Base-by-base conservation (phyloP, 345 rosid genomes). In the Mallotus nudiflorus region DNA sequence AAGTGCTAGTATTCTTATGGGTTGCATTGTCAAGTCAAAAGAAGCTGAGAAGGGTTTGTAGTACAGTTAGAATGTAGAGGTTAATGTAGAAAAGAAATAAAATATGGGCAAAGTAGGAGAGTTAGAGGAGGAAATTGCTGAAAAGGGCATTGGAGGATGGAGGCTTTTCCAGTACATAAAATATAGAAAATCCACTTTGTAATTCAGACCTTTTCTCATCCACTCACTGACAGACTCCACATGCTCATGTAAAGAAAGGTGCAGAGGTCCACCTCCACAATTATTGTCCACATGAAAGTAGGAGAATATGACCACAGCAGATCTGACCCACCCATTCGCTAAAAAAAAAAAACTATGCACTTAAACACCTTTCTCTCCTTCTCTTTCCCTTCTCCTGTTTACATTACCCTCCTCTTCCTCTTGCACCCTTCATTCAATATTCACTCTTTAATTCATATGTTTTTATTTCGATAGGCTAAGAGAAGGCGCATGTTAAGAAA, bases 251-350 rank as follows among this genome's bases (percentile, higher is more conserved):
- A 75, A 52, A 67, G 76, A 80, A 76, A 78, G 72, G 84, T 85
- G 65, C 87, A 75, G 78, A 79, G 73, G 73, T 22, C 57, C 67
- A 68, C 79, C 77, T 83, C 89, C 85, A 72, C 86, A 86, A 81
- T 86, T 87, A 82, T 85, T 84, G 86, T 84, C 91, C 96, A 78
- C 88, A 85, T 81, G 87, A 80, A 78, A 77, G 64, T 75, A 81
- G 70, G 54, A 77, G 75, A 68, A 57, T 64, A 62, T 69, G 56
- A 75, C 73, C 74, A 48, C 15, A 20, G 53, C 81, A 78, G 75
- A 72, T 80, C 87, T 78, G 71, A 83, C 82, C 88, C 82, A 74
- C 83, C 2, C 31, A 59, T 62, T 68, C 54, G 9, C 65, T 44
- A 59, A n/a, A n/a, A n/a, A n/a, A n/a, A n/a, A n/a, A n/a, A n/a